phyloP scores from a whole-genome alignment of 306 rosid genomes.

The Heteromeles arbutifolia region DNA sequence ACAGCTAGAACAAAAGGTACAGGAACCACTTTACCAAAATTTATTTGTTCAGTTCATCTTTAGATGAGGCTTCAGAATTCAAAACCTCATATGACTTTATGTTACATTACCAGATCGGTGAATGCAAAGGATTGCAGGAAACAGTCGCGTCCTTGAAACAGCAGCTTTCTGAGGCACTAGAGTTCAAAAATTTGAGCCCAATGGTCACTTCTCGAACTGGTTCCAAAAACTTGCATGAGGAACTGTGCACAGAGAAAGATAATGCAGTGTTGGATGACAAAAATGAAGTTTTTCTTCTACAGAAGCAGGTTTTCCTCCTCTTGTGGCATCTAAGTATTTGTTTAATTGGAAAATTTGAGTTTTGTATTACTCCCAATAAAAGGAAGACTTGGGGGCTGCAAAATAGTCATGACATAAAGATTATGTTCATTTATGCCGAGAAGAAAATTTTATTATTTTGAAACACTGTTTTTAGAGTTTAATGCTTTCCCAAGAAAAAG shows the following conservation, averaged over 20 bases:
- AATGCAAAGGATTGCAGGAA: constrained; percentile 73
- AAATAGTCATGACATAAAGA: not conserved
- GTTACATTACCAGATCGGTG: constrained; percentile 45
- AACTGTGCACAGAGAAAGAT: constrained; percentile 30
- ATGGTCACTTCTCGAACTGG: constrained; percentile 24
- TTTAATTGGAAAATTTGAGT: not conserved
- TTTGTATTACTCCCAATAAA: not conserved
- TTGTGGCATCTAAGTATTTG: not conserved
- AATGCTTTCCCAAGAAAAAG: not conserved
- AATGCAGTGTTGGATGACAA: constrained; percentile 18
- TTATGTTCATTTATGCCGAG: not conserved
- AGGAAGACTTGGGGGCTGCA: not conserved
- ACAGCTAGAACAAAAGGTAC: constrained; percentile 84
- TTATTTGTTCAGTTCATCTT: not conserved
- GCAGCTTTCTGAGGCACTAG: constrained; percentile 71
- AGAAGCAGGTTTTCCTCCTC: constrained; percentile 48
- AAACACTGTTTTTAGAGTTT: not conserved
- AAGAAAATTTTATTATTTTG: not conserved
- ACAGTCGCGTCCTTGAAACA: constrained; percentile 60
- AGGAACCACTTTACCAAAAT: constrained; percentile 9
- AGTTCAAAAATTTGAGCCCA: constrained; percentile 38
- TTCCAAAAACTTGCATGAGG: constrained; percentile 28
- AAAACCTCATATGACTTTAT: constrained; percentile 20
- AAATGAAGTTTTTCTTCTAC: constrained; percentile 37
- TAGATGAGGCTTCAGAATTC: not conserved